phyloP scores from a whole-genome alignment of 192 early-diverging fungal species.

The Gonapodya sp. region DNA sequence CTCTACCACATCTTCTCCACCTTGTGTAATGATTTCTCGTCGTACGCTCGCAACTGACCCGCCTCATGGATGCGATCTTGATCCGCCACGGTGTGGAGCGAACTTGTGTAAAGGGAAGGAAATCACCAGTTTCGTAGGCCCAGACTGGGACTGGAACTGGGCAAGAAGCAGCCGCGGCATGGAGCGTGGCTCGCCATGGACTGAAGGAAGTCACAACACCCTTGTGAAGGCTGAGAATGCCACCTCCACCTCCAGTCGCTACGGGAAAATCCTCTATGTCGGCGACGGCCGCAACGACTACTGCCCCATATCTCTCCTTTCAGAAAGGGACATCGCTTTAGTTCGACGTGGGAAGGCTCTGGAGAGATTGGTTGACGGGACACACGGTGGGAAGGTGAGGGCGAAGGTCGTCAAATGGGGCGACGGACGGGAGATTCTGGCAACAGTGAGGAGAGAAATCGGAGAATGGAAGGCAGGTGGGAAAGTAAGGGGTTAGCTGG shows the following conservation, averaged over 20 bases:
- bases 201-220: neutral
- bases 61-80: slow-evolving; percentile 36
- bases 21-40: neutral
- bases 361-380: neutral
- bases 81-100: slow-evolving; percentile 36
- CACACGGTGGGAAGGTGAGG: neutral
- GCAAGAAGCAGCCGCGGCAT: neutral
- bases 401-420: neutral
- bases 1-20: slow-evolving; percentile 14
- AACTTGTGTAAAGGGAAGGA: slow-evolving; percentile 55
- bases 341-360: neutral
- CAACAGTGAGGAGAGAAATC: neutral
- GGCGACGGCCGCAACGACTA: slow-evolving; percentile 46
- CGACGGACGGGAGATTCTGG: neutral
- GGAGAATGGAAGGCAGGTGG: neutral
- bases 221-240: no score
- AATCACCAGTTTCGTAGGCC: neutral
- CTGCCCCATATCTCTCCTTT: slow-evolving; percentile 22
- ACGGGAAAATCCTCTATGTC: slow-evolving; percentile 35
- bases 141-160: neutral
- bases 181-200: neutral
- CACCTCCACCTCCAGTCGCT: neutral
- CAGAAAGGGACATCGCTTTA: neutral
- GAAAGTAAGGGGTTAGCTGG: no score
- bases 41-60: slow-evolving; percentile 30